These are phyloP conservation scores for Solanum tarijense DNA, from an alignment of 257 asterid species.

Conservation along the genomic window DNA sequence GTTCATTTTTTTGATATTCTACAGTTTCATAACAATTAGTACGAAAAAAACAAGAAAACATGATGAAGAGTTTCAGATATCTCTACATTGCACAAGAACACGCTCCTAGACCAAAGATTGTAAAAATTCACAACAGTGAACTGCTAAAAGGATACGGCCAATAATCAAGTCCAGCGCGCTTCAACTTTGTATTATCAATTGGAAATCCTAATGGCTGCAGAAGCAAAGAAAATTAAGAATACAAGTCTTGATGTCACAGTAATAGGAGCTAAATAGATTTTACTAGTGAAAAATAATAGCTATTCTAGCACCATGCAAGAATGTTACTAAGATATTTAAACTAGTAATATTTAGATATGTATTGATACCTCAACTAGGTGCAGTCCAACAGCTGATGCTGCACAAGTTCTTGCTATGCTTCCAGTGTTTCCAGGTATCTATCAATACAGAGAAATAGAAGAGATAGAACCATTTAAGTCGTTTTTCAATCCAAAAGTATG, in stretches of 20 bases:
- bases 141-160: constrained; percentile 89
- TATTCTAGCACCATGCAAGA: background rate
- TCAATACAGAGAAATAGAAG: constrained; percentile 11
- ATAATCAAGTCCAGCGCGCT: constrained; percentile 96
- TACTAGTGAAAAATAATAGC: background rate
- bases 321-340: background rate
- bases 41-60: background rate
- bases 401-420: constrained; percentile 91
- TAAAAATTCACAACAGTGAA: background rate
- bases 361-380: constrained; percentile 69
- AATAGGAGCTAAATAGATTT: background rate
- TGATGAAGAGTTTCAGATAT: background rate
- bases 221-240: constrained; percentile 1
- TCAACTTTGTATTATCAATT: constrained; percentile 72
- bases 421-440: constrained; percentile 98
- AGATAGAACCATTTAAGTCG: constrained; percentile 8
- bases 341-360: background rate
- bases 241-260: background rate
- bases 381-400: constrained; percentile 88
- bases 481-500: constrained; percentile 9
- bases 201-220: constrained; percentile 89
- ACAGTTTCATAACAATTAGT: background rate
- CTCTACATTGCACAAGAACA: background rate
- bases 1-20: background rate
- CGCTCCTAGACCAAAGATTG: background rate